phyloP scores from a whole-genome alignment of 495 filamentous ascomycete genomes.

The Aspergillus campestris region DNA sequence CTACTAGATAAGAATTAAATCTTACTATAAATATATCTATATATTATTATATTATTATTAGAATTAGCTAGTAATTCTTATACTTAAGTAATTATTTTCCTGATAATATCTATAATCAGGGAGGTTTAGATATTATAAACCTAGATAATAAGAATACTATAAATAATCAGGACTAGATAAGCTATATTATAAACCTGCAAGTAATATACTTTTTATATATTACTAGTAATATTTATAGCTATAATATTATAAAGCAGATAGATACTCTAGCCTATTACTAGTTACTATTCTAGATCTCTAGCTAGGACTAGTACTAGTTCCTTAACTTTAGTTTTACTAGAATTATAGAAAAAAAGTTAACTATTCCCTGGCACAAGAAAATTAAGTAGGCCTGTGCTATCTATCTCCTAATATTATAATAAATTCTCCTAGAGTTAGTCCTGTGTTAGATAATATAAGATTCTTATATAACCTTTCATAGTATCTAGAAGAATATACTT shows the following conservation, averaged over 20 bases:
- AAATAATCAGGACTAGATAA: background rate
- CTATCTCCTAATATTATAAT: too few relatives aligned
- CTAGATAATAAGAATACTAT: background rate
- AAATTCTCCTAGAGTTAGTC: too few relatives aligned
- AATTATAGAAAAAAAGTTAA: too few relatives aligned
- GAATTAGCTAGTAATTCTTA: slow-evolving; percentile 5
- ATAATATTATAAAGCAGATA: slow-evolving; percentile 9
- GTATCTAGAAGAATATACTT: background rate
- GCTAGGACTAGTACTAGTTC: slow-evolving; percentile 8
- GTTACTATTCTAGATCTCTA: slow-evolving; percentile 6
- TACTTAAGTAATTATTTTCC: background rate
- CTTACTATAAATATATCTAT: background rate
- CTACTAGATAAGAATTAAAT: background rate
- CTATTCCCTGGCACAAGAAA: background rate
- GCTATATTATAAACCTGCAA: slow-evolving; percentile 7
- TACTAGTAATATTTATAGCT: slow-evolving; percentile 12
- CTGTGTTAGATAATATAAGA: too few relatives aligned
- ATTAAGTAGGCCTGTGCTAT: background rate
- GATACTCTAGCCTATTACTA: slow-evolving; percentile 1
- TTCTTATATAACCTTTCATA: too few relatives aligned
- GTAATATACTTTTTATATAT: slow-evolving; percentile 6
- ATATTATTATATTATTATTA: slow-evolving; percentile 6
- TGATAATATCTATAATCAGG: background rate
- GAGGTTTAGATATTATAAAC: too few relatives aligned
- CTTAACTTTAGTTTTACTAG: background rate